Evolutionary conservation across 2,329 filamentous ascomycete genomes (phyloP).

Genomic region (Malbranchea zuffiana): DNA sequence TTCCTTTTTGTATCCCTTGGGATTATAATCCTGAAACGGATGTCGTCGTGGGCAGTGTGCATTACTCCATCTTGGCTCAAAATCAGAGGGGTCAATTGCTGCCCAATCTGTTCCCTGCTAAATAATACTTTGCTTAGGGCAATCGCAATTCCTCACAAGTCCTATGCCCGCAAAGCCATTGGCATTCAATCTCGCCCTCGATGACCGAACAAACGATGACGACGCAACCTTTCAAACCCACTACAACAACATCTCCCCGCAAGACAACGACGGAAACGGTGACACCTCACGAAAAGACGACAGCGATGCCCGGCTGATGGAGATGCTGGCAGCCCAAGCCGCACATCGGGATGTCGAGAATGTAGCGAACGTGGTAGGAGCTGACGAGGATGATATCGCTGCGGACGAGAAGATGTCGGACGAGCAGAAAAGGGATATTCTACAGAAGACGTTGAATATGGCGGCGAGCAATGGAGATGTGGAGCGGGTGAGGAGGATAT

Average conservation of each 20-base stretch:
- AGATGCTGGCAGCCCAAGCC: slow-evolving; percentile 93
- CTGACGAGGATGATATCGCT: slow-evolving; percentile 70
- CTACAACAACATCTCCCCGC: slow-evolving; percentile 22
- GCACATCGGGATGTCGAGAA: slow-evolving; percentile 59
- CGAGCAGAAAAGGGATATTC: slow-evolving; percentile 64
- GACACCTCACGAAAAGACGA: slow-evolving; percentile 43
- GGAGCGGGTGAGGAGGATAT: slow-evolving; percentile 63
- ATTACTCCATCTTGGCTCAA: slow-evolving; percentile 2
- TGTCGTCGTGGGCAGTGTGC: too few relatives aligned
- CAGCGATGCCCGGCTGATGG: slow-evolving; percentile 78
- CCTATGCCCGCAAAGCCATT: slow-evolving; percentile 75
- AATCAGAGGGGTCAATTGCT: too few relatives aligned
- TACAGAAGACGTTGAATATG: slow-evolving; percentile 87
- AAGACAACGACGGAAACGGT: slow-evolving; percentile 16
- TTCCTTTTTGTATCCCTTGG: too few relatives aligned
- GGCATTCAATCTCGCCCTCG: slow-evolving; percentile 72
- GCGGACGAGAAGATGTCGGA: slow-evolving; percentile 61
- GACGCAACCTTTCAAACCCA: slow-evolving; percentile 35
- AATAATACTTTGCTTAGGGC: slow-evolving; percentile 47
- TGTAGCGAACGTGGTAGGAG: slow-evolving; percentile 53
- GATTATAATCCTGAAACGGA: too few relatives aligned
- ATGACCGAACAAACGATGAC: slow-evolving; percentile 65
- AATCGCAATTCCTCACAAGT: slow-evolving; percentile 87
- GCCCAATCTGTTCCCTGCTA: too few relatives aligned
- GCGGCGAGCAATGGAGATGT: slow-evolving; percentile 93